Evolutionary conservation across 2,329 filamentous ascomycete species (phyloP), one percentile per base, ranked within the genome.

Genomic region (Seiridium unicorne): DNA sequence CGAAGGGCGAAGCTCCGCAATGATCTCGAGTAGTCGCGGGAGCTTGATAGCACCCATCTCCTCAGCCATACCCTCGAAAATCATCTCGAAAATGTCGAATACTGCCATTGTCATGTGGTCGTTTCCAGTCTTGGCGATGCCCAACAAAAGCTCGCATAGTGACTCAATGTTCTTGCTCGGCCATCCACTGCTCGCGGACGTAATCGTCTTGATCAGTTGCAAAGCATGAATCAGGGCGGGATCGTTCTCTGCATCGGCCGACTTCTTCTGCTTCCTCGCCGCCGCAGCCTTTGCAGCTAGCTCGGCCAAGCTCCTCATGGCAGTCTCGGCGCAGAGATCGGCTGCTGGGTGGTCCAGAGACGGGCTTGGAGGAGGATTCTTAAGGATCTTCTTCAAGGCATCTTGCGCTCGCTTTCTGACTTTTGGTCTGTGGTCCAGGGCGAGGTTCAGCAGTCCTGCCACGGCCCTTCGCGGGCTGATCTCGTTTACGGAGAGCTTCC

Each of bases 41-140:
- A 99, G 83, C 77, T 98, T 99, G 1, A 92, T 86, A 3, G 93
- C 96, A 0, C 93, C 91, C 54, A 93, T 84, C 66, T 96, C 92
- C 13, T 88, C 85, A 34, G 49, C 86, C 89, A 99, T 93, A 6
- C 93, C 90, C 68, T 90, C 89, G 66, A 99, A 98, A 49, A 98
- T 96, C 73, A 96, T 90, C 74, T 99, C 95, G 69, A 99, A 99
- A 3, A 98, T 94, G 65, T 97, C 94, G 68, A 99, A 97, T 0
- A 93, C 91, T 9, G 92, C 90, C 89, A 98, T 96, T 38, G 93
- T 96, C 81, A 99, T 89, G 74, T 94, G 96, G 73, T 98, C 93
- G 73, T 96, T 97, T 74, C 88, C 95, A 7, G 91, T 93, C 70
- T 89, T 89, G 36, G 94, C 94, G 63, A 98, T 96, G 66, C 88